Conservation (phyloP, 345 rosid genomes). For the Murraya koenigii region DNA sequence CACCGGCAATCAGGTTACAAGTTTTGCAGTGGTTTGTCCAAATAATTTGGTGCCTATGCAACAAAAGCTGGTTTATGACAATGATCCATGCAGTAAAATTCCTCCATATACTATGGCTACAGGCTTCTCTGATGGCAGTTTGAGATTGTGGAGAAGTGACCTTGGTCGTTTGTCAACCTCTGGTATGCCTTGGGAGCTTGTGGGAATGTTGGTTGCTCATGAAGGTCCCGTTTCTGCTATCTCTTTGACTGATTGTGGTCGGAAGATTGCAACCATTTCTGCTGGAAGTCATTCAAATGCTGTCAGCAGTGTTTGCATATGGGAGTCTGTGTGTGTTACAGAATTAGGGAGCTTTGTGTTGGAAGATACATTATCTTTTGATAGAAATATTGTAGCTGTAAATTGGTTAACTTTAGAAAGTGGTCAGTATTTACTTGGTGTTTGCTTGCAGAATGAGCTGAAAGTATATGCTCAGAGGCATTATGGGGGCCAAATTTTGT, state of each 20-base stretch:
- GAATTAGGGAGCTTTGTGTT: slow-evolving; percentile 62
- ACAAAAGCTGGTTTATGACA: slow-evolving; percentile 27
- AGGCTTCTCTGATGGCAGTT: slow-evolving; percentile 72
- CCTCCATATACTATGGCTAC: slow-evolving; percentile 77
- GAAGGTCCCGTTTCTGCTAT: slow-evolving; percentile 54
- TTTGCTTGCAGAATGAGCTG: slow-evolving; percentile 67
- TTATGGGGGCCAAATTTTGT: slow-evolving; percentile 37
- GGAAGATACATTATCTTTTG: slow-evolving; percentile 56
- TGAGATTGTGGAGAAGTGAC: slow-evolving; percentile 78
- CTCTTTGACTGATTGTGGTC: slow-evolving; percentile 61
- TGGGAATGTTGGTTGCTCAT: slow-evolving; percentile 60
- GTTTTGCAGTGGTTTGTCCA: slow-evolving; percentile 64
- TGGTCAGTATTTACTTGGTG: slow-evolving; percentile 68
- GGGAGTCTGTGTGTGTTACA: slow-evolving; percentile 56
- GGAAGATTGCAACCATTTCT: slow-evolving; percentile 63
- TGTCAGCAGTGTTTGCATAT: slow-evolving; percentile 43
- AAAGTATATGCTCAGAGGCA: slow-evolving; percentile 62
- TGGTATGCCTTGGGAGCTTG: slow-evolving; percentile 59
- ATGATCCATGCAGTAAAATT: slow-evolving; percentile 26
- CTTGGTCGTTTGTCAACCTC: slow-evolving; percentile 34
- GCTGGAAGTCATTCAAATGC: slow-evolving; percentile 31
- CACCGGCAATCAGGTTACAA: slow-evolving; percentile 45
- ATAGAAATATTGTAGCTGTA: slow-evolving; percentile 47
- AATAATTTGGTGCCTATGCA: slow-evolving; percentile 32
- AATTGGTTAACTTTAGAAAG: slow-evolving; percentile 69